phyloP scores from a whole-genome alignment of 1,284 basidiomycete species.

The Ceratobasidium sp. region DNA sequence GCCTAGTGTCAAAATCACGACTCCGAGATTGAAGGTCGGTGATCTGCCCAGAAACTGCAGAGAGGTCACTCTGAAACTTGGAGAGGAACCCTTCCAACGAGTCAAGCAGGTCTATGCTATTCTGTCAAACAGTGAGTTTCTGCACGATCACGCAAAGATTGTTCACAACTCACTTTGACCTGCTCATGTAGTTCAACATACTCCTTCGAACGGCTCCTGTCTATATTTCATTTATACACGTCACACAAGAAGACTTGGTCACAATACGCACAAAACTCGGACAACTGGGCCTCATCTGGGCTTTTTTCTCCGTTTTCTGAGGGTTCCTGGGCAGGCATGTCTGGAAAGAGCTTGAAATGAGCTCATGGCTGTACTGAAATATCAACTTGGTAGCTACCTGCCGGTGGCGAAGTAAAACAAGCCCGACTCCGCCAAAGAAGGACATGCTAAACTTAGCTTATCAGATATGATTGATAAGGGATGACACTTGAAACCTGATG shows the following conservation, averaged over 20 bases:
- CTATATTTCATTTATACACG: slow-evolving; percentile 52
- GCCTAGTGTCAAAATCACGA: slow-evolving; percentile 85
- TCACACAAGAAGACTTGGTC: background rate
- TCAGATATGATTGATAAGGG: slow-evolving; percentile 15
- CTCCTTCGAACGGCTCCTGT: slow-evolving; percentile 65
- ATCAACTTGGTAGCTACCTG: slow-evolving; percentile 7
- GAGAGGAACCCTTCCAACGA: slow-evolving; percentile 91
- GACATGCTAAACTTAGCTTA: slow-evolving; percentile 21
- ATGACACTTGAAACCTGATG: too few relatives aligned
- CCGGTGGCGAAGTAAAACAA: slow-evolving; percentile 18
- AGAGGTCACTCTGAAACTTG: slow-evolving; percentile 94
- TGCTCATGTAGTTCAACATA: slow-evolving; percentile 86
- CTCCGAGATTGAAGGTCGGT: slow-evolving; percentile 90
- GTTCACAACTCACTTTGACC: slow-evolving; percentile 63
- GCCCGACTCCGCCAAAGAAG: background rate
- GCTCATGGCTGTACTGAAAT: slow-evolving; percentile 12
- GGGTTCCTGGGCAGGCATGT: slow-evolving; percentile 11
- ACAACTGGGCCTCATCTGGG: slow-evolving; percentile 21
- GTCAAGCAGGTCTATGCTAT: slow-evolving; percentile 79
- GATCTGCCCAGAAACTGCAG: slow-evolving; percentile 94
- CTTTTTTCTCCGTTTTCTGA: slow-evolving; percentile 21
- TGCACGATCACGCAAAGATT: background rate
- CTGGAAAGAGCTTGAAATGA: background rate
- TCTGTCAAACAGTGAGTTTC: slow-evolving; percentile 59
- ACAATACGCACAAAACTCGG: slow-evolving; percentile 37